These are phyloP conservation scores for Mycena filopes DNA, from an alignment of 768 basidiomycete species.

Conservation along the genomic window DNA sequence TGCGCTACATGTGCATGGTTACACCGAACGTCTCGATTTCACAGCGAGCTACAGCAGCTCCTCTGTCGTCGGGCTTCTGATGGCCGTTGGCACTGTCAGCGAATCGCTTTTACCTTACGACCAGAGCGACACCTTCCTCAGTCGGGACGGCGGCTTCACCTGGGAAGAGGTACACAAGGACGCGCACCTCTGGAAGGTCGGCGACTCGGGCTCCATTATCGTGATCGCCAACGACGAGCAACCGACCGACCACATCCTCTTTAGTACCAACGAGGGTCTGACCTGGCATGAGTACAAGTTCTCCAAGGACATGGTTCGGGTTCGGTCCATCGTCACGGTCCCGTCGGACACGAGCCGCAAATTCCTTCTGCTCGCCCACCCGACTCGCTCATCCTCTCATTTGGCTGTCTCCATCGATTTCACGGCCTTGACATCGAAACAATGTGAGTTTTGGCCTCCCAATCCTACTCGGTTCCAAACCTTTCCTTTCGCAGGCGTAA, in stretches of 20 bases:
- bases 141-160: constrained; percentile 94
- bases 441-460: constrained; percentile 65
- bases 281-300: constrained; percentile 92
- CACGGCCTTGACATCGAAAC: constrained; percentile 72
- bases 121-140: constrained; percentile 94
- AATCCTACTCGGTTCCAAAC: no score
- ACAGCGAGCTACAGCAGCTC: constrained; percentile 94
- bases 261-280: constrained; percentile 88
- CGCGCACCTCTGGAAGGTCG: constrained; percentile 97
- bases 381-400: constrained; percentile 57
- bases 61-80: constrained; percentile 88
- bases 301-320: constrained; percentile 73
- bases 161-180: constrained; percentile 99
- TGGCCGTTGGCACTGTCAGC: constrained; percentile 97
- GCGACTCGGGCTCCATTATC: constrained; percentile 94
- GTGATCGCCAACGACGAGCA: constrained; percentile 96
- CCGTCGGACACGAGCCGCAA: constrained; percentile 89
- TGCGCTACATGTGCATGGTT: constrained; percentile 92
- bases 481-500: constrained; percentile 69
- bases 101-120: constrained; percentile 80
- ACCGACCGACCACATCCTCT: constrained; percentile 88
- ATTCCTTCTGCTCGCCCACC: constrained; percentile 85
- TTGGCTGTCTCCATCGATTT: constrained; percentile 93
- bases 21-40: constrained; percentile 90
- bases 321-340: constrained; percentile 85